Conservation (phyloP, 2,329 filamentous ascomycete genomes). For the Verticillium alfalfae region DNA sequence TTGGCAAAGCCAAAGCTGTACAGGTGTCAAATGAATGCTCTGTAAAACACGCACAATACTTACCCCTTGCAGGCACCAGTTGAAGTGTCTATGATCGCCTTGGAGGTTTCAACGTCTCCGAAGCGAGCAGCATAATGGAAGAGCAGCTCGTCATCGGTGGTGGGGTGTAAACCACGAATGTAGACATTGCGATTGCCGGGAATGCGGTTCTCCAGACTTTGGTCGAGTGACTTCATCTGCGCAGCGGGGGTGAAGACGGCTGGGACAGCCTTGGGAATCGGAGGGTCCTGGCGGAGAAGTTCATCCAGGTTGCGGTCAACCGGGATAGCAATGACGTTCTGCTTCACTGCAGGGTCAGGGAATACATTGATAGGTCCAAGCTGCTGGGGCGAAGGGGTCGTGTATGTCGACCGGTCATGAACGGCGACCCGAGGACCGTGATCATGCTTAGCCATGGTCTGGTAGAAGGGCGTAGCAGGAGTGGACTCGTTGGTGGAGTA, state of each 20-base stretch:
- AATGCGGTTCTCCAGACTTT: conserved; percentile 88
- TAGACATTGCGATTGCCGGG: conserved; percentile 95
- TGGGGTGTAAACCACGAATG: conserved; percentile 90
- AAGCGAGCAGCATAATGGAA: conserved; percentile 80
- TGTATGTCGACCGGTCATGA: conserved; percentile 60
- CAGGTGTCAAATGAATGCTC: conserved; percentile 18
- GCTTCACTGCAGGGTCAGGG: conserved; percentile 34
- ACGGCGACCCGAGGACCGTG: conserved; percentile 53
- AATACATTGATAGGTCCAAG: conserved; percentile 36
- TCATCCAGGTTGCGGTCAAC: conserved; percentile 53
- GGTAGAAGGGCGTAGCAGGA: conserved; percentile 61
- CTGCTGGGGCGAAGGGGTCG: conserved; percentile 61
- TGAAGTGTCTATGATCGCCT: conserved; percentile 94
- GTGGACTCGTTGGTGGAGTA: conserved; percentile 65
- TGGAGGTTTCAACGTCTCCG: conserved; percentile 90
- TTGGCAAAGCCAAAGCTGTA: conserved; percentile 94
- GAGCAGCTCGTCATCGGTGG: conserved; percentile 88
- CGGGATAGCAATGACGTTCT: conserved; percentile 23
- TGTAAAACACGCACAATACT: conserved; percentile 19
- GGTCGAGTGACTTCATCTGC: conserved; percentile 83
- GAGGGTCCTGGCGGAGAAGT: conserved; percentile 68
- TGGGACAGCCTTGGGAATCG: conserved; percentile 82
- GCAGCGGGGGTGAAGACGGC: conserved; percentile 82
- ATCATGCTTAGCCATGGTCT: conserved; percentile 52
- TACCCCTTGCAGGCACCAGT: conserved; percentile 96